Percentiles rank a stretch among this genome's conserved stretches.
Conservation (phyloP, 2,329 filamentous ascomycete species). For the Thielaviopsis cerberus region DNA sequence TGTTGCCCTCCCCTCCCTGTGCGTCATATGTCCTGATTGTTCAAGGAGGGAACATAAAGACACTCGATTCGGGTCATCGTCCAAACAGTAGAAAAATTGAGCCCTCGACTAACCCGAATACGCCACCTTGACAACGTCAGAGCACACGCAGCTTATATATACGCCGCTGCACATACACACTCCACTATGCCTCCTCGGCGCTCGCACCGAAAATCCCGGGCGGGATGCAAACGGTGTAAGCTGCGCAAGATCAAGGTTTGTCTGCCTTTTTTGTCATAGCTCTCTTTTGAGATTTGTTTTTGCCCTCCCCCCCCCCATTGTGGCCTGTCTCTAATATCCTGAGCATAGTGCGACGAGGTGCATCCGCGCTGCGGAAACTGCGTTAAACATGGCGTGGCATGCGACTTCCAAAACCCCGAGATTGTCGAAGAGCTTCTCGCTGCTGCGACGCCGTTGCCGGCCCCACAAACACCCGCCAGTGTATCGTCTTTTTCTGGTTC, state of each 20-base stretch:
- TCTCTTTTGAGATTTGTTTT: background rate
- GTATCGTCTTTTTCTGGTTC: conserved; percentile 13
- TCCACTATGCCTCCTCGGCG: conserved; percentile 41
- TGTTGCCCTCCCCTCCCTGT: background rate
- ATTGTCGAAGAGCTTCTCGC: conserved; percentile 26
- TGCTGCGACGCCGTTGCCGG: conserved; percentile 19
- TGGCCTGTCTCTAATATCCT: background rate
- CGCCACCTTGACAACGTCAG: background rate
- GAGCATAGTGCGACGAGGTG: conserved; percentile 40
- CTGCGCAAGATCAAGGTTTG: conserved; percentile 49
- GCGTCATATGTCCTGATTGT: background rate
- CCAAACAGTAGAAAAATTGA: background rate
- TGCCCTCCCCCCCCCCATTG: background rate
- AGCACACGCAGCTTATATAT: background rate
- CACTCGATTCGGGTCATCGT: background rate
- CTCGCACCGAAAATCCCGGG: conserved; percentile 52
- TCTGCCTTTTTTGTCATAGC: background rate
- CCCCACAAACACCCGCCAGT: conserved; percentile 15
- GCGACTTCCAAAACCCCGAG: conserved; percentile 42
- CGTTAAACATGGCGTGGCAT: conserved; percentile 45
- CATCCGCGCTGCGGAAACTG: conserved; percentile 49
- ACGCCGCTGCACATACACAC: background rate
- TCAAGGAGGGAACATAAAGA: background rate
- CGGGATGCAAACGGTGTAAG: conserved; percentile 49
- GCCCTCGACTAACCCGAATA: background rate